These are phyloP conservation scores for Lipomyces sp. DNA, from an alignment of 805 yeast species.

Conservation along the genomic window DNA sequence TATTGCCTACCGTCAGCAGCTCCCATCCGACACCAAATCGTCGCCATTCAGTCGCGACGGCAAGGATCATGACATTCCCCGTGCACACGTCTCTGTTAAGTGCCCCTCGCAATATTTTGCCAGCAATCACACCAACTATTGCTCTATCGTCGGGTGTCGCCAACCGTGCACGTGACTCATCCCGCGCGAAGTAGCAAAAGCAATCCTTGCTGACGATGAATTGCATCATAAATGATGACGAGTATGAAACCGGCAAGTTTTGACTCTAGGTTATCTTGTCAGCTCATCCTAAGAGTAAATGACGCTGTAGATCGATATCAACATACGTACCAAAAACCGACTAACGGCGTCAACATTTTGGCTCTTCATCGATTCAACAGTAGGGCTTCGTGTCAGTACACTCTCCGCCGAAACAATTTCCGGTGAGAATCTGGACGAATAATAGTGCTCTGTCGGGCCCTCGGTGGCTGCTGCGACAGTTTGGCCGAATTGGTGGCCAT, in stretches of 20 bases:
- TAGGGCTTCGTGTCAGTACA: background rate
- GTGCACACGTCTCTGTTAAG: background rate
- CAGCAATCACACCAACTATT: constrained; percentile 29
- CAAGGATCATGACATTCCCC: constrained; percentile 34
- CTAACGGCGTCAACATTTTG: background rate
- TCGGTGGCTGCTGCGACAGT: background rate
- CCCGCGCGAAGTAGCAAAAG: constrained; percentile 14
- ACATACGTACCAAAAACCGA: background rate
- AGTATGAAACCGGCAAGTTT: constrained; percentile 24
- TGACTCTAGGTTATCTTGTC: constrained; percentile 7
- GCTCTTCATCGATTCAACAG: background rate
- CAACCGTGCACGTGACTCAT: background rate
- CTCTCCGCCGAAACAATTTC: background rate
- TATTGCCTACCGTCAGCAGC: constrained; percentile 20
- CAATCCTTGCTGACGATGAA: constrained; percentile 23
- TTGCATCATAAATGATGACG: constrained; percentile 27
- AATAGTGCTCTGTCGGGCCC: background rate
- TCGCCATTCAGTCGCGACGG: constrained; percentile 26
- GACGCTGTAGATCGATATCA: background rate
- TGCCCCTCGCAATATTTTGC: constrained; percentile 12
- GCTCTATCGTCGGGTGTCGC: background rate
- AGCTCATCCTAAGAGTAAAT: background rate
- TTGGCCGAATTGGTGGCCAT: background rate
- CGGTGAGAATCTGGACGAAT: background rate
- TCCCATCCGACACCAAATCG: constrained; percentile 26